These are phyloP conservation scores for Xylariomycetidae sp. DNA, from an alignment of 2,329 filamentous ascomycete species.

Conservation along the genomic window DNA sequence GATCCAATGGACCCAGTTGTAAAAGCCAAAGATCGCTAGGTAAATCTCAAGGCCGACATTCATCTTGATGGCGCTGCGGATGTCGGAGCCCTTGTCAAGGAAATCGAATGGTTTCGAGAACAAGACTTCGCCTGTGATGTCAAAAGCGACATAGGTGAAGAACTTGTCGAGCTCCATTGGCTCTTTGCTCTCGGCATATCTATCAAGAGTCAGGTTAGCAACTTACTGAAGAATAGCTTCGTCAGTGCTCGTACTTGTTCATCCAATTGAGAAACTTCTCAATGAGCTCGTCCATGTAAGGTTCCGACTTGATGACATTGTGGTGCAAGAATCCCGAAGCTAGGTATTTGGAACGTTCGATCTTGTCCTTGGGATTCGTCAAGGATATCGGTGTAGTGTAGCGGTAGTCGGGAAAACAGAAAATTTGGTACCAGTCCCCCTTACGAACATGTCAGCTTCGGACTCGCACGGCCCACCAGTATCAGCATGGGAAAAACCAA, in stretches of 20 bases:
- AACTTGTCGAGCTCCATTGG: constrained; percentile 16
- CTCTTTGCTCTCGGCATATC: constrained; percentile 6
- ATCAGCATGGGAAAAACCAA: constrained; percentile 6
- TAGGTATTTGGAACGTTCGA: constrained; percentile 28
- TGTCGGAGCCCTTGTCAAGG: constrained; percentile 22
- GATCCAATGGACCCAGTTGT: constrained; percentile 9
- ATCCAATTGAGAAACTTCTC: too few relatives aligned
- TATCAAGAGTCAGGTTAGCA: too few relatives aligned
- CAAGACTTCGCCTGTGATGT: constrained; percentile 27
- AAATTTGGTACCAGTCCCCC: constrained; percentile 29
- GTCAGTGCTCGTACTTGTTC: too few relatives aligned
- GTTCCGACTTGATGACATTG: constrained; percentile 23
- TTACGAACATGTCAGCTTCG: constrained; percentile 2
- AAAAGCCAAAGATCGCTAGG: constrained; percentile 6
- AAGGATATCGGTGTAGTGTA: constrained; percentile 36
- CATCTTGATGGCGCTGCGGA: constrained; percentile 17
- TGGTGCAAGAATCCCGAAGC: constrained; percentile 28
- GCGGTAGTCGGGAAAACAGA: constrained; percentile 34
- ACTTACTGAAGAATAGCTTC: too few relatives aligned
- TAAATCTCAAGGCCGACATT: constrained; percentile 3
- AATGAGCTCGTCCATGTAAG: too few relatives aligned
- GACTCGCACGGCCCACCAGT: too few relatives aligned
- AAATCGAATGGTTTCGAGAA: constrained; percentile 27
- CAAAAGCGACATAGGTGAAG: constrained; percentile 25
- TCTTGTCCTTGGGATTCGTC: constrained; percentile 30